These are phyloP conservation scores for Bretschneidera sinensis DNA, from an alignment of 345 rosid genomes.

Conservation along the genomic window DNA sequence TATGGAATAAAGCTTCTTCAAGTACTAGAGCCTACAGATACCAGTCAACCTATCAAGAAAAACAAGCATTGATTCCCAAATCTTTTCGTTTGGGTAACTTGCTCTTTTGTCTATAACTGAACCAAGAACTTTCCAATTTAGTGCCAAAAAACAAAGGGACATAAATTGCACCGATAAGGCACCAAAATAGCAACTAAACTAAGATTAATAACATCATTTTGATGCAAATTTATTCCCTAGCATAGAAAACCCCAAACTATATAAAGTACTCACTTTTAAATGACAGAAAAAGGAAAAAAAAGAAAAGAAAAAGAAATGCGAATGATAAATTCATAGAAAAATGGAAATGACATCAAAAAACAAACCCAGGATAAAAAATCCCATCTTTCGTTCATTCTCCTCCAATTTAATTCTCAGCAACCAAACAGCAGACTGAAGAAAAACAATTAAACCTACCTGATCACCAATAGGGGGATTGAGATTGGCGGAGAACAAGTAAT, in stretches of 20 bases:
- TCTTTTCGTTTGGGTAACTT: background rate
- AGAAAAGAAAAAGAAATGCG: background rate
- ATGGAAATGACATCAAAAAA: background rate
- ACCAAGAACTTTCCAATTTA: background rate
- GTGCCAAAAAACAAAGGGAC: background rate
- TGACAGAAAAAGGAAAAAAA: no score
- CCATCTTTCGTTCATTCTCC: background rate
- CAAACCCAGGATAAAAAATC: background rate
- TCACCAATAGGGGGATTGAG: conserved; percentile 57
- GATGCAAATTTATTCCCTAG: background rate
- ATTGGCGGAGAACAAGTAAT: conserved; percentile 49
- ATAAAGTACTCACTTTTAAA: no score
- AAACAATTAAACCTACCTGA: conserved; percentile 25
- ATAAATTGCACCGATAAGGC: no score
- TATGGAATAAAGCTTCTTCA: background rate
- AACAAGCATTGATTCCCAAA: background rate
- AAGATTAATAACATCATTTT: background rate
- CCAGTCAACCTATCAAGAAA: no score
- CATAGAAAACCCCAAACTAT: background rate
- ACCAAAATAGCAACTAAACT: no score
- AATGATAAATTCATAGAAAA: background rate
- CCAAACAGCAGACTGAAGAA: conserved; percentile 4
- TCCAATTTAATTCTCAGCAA: conserved; percentile 5
- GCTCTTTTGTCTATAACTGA: background rate
- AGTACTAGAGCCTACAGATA: background rate